phyloP scores from a whole-genome alignment of 2,329 filamentous ascomycete genomes.

The Chaetomium globosum region DNA sequence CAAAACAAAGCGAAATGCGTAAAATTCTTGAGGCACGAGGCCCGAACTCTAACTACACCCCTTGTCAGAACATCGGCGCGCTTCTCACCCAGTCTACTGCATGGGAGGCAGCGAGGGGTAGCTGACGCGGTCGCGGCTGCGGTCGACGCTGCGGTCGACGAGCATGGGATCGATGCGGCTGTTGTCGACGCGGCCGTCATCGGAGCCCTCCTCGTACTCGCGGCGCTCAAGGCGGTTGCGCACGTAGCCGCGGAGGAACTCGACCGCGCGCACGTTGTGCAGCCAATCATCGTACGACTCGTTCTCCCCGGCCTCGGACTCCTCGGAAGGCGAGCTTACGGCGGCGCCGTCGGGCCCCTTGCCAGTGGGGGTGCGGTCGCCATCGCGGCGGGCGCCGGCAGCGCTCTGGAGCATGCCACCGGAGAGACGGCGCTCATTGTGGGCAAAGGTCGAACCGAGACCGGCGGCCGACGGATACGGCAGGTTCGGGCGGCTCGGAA shows the following conservation, averaged over 20 bases:
- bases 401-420: constrained; percentile 68
- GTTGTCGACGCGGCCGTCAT: constrained; percentile 31
- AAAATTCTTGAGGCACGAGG: background rate
- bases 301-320: constrained; percentile 58
- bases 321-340: constrained; percentile 58
- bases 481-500: constrained; percentile 65
- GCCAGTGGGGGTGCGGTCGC: constrained; percentile 49
- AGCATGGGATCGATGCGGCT: constrained; percentile 43
- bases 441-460: constrained; percentile 68
- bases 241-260: constrained; percentile 62
- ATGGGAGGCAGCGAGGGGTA: constrained; percentile 32
- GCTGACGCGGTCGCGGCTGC: constrained; percentile 25
- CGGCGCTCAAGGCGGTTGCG: constrained; percentile 58
- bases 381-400: constrained; percentile 47
- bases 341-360: constrained; percentile 48
- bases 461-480: constrained; percentile 70
- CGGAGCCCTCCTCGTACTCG: constrained; percentile 51
- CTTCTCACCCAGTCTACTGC: background rate
- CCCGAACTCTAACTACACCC: background rate
- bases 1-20: background rate
- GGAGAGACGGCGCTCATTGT: constrained; percentile 64
- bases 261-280: constrained; percentile 66
- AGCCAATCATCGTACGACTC: constrained; percentile 67
- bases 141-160: constrained; percentile 32
- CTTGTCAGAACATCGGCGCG: background rate